Evolutionary conservation across 2,329 filamentous ascomycete genomes (phyloP), one percentile per base, ranked within the genome.

Genomic region (Epichloe elymi): DNA sequence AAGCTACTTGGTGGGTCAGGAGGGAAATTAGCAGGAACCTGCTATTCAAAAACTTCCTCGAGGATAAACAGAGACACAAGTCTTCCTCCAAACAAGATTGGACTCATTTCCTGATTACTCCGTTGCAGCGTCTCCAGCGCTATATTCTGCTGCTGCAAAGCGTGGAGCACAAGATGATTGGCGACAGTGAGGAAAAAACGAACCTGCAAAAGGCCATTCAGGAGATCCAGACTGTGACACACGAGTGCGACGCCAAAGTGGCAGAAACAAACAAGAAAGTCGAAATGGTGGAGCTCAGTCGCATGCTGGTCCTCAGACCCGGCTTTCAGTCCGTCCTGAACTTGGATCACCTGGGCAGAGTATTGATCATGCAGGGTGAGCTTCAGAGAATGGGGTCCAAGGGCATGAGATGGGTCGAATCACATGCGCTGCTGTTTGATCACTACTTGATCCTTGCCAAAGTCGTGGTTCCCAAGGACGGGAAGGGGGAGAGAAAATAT

Each of bases 401-500:
- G 64, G 83, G 89, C 51, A 93, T 97, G 63, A 85, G 84, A 56
- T 95, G 91, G 85, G 82, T 97, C 7, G 93, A 98, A 61, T 94
- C 88, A 0, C 89, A 96, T 64, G 89, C 88, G 2, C 78, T 98
- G 44, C 76, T 98, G 0, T 97, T 98, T 62, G 94, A 98, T 61
- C 90, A 98, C 67, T 98, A 96, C 65, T 76, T 98, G 38, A 90
- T 98, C 36, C 71, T 98, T 43, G 86, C 93, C 39, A 98, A 98
- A 71, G 76, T 88, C 7, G 74, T 83, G 3, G 74, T 77, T 11
- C 74, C 82, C 44, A 88, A 89, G 60, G 79, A 82, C 43, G 76
- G 81, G 43, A 80, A 79, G 46, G 79, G 79, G 78, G 77, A 84
- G 50, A 93, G 85, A 68, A 88, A 87, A 59, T 98, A 93, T 59